Base-by-base conservation (phyloP, 345 rosid species). In the Salix exigua region DNA sequence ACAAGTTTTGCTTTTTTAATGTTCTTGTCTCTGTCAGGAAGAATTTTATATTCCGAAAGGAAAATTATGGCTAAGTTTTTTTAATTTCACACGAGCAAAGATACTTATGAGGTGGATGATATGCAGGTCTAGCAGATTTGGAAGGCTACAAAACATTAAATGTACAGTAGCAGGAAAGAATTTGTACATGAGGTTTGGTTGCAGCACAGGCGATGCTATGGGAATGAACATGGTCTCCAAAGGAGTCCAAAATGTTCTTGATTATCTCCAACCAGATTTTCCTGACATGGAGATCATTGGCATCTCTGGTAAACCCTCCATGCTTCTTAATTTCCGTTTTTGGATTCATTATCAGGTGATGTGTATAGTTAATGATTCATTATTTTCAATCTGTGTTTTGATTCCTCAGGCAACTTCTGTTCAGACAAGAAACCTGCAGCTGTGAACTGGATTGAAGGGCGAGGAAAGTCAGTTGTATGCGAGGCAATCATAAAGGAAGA, bases 161-260 rank as follows among this genome's bases (percentile, higher is more conserved):
- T 90, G 97, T 50, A 42, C 91, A 17, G 70, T 92, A 21, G 95
- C 96, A 0, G 98, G 98, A 23, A 92, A 88, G 88, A 92, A 92
- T 80, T 88, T 93, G 13, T 92, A 89, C 73, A 84, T 84, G 38
- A 89, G 98, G 81, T 94, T 94, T 77, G 73, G 85, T 55, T 89
- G 96, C 80, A 82, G 94, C 83, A 94, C 98, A 1, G 98, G 98
- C n/a, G 98, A 94, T 70, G 98, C 98, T 17, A 94, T 94, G 98
- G 98, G 98, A 77, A 94, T 94, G 98, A 94, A 94, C 85, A 94
- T 94, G 98, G 91, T 92, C 23, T 92, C 98, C 53, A 94, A 94
- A 82, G 97, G 98, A 55, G 98, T 94, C 1, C 97, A 94, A 82
- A 92, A 94, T 83, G 96, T 94, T 61, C 89, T 94, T n/a, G 96